Percentiles rank a stretch among this genome's conserved stretches.
Conservation (phyloP, 306 rosid genomes). For the Psophocarpus tetragonolobus region DNA sequence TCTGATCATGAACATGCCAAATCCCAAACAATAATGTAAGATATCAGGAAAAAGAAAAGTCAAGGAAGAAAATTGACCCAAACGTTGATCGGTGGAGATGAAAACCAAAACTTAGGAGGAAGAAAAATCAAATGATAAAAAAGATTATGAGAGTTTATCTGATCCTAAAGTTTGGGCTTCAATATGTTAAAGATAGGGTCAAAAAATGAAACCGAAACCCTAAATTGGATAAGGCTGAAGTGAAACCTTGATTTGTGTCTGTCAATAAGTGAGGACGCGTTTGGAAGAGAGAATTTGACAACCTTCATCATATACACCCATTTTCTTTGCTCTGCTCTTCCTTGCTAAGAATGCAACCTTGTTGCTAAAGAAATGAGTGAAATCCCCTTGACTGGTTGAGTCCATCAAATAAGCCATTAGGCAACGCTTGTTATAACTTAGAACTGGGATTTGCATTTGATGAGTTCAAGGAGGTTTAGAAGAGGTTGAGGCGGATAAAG, state of each 20-base stretch:
- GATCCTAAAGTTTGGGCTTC: conserved; percentile 52
- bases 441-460: no score
- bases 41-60: not conserved
- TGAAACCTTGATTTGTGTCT: not conserved
- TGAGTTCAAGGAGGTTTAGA: no score
- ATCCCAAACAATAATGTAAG: not conserved
- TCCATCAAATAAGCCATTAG: no score
- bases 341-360: no score
- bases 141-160: conserved; percentile 32
- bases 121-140: not conserved
- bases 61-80: not conserved
- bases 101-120: not conserved
- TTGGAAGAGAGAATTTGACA: not conserved
- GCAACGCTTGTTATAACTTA: no score
- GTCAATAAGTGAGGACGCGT: not conserved
- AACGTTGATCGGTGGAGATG: not conserved
- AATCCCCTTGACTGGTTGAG: no score
- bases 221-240: conserved; percentile 45
- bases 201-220: conserved; percentile 40
- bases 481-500: no score
- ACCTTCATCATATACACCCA: no score
- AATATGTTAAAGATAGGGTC: not conserved
- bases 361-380: no score
- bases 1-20: not conserved
- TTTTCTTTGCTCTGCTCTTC: no score